Evolutionary conservation across 495 filamentous ascomycete genomes (phyloP), one percentile per base, ranked within the genome.

Genomic region (Podospora conica): DNA sequence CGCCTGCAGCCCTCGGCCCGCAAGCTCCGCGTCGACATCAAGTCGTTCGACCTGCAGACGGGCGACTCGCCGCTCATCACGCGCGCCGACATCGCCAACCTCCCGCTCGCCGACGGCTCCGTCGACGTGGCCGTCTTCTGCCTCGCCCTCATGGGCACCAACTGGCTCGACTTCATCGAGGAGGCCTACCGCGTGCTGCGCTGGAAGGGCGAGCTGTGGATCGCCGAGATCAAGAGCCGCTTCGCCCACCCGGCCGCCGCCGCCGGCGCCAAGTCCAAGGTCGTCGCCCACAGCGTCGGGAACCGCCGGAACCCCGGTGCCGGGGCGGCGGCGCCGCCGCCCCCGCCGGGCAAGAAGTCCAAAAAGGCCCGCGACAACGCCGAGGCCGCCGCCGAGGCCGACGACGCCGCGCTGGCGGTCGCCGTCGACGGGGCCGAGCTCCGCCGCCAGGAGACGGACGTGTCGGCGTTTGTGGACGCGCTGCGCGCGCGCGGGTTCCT

Each of bases 81-180:
- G 10, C 84, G 88, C 63, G 91, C 95, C 2, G 95, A 98, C 76
- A 92, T 97, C 61, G 88, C 92, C 20, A 84, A 90, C 64, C 81
- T 98, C 3, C 92, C 92, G 0, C 73, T 96, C 1, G 76, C 79
- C 24, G 86, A 92, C 58, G 85, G 84, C 58, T 84, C 82, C 48
- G 88, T 92, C 23, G 92, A 98, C 73, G 82, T 98, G 18, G 90
- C 90, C 9, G 85, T 98, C 61, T 96, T 97, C 80, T 98, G 95
- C 77, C 82, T 98, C 23, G 94, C 94, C 64, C 84, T 98, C 53
- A 98, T 98, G 95, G 95, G 96, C 69, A 98, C 95, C 18, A 98
- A 98, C 78, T 98, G 95, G 92, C 82, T 96, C 22, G 87, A 90
- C 66, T 97, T 97, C 72, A 84, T 98, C 65, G 93, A 97, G 71